Conservation (phyloP, 805 yeast species). For the Isabelozyma rhagii region DNA sequence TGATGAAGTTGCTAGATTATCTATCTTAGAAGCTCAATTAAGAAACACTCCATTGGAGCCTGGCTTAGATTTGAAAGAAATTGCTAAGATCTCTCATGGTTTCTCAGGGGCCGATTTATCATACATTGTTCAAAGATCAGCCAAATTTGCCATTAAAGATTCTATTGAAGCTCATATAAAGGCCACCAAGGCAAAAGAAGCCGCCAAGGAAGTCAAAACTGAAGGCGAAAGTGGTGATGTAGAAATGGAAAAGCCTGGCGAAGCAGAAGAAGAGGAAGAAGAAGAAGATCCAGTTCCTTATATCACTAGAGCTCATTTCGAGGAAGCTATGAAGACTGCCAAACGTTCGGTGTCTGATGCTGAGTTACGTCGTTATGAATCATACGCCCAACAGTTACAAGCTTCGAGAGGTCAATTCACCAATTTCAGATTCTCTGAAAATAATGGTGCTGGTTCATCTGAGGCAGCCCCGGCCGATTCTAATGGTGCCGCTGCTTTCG, state of each 20-base stretch:
- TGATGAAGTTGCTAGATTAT: slow-evolving; percentile 89
- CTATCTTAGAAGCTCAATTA: slow-evolving; percentile 91
- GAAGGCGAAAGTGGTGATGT: slow-evolving; percentile 37
- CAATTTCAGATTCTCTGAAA: slow-evolving; percentile 78
- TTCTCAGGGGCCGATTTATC: slow-evolving; percentile 99
- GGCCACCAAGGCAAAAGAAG: slow-evolving; percentile 36
- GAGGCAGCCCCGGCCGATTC: slow-evolving; percentile 20
- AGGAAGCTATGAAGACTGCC: slow-evolving; percentile 99
- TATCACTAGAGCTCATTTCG: slow-evolving; percentile 90
- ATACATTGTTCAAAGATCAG: slow-evolving; percentile 97
- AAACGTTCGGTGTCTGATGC: slow-evolving; percentile 96
- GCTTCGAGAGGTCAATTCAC: slow-evolving; percentile 94
- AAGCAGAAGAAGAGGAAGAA: slow-evolving; percentile 56
- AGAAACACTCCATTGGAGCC: slow-evolving; percentile 99
- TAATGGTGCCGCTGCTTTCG: slow-evolving; percentile 44
- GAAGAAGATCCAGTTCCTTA: slow-evolving; percentile 94
- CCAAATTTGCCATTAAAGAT: slow-evolving; percentile 97
- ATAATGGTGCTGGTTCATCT: slow-evolving; percentile 16
- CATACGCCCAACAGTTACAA: slow-evolving; percentile 94
- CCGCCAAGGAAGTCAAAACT: slow-evolving; percentile 34
- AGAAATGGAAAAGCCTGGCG: slow-evolving; percentile 36
- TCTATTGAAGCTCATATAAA: slow-evolving; percentile 76
- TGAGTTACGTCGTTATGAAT: slow-evolving; percentile 97
- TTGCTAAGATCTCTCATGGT: slow-evolving; percentile 93
- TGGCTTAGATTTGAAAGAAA: slow-evolving; percentile 81